Conservation (phyloP, 768 basidiomycete genomes). For the Rubroboletus pulcherrimus region DNA sequence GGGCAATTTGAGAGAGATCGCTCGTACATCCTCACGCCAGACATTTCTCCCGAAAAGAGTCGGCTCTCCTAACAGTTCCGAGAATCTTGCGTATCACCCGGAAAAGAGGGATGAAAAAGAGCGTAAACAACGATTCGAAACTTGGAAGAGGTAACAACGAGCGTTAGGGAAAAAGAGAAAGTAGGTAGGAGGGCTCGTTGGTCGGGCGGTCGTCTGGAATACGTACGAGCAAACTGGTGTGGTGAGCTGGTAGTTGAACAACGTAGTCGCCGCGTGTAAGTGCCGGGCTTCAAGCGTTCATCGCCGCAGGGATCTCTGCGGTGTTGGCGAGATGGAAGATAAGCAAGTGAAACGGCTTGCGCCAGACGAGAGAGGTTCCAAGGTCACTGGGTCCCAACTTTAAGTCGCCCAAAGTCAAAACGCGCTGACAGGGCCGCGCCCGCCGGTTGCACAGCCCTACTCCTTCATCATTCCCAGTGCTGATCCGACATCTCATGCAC, state of each 20-base stretch:
- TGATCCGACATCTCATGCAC: not conserved
- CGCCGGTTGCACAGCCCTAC: conserved; percentile 11
- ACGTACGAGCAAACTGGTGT: conserved; percentile 7
- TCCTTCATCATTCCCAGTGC: not conserved
- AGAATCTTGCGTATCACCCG: conserved; percentile 2
- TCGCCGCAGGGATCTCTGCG: conserved; percentile 1
- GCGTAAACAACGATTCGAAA: not conserved
- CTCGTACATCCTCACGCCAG: conserved; percentile 45
- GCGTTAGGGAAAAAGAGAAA: not conserved
- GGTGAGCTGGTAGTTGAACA: not conserved
- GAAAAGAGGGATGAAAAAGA: not conserved
- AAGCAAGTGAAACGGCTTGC: not conserved
- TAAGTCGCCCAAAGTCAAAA: not conserved
- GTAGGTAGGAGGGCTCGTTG: conserved; percentile 1
- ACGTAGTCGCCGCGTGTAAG: conserved; percentile 18
- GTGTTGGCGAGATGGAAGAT: not conserved
- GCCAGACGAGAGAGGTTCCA: not conserved
- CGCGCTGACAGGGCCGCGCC: not conserved
- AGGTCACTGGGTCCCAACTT: not conserved
- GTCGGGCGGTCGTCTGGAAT: not conserved
- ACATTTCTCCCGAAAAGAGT: conserved; percentile 28
- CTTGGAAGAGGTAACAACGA: conserved; percentile 2
- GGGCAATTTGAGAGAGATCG: not conserved
- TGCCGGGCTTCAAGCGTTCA: conserved; percentile 18
- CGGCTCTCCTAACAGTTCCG: not conserved